Conservation (phyloP, 2,329 filamentous ascomycete species). For the Fusarium albidum region DNA sequence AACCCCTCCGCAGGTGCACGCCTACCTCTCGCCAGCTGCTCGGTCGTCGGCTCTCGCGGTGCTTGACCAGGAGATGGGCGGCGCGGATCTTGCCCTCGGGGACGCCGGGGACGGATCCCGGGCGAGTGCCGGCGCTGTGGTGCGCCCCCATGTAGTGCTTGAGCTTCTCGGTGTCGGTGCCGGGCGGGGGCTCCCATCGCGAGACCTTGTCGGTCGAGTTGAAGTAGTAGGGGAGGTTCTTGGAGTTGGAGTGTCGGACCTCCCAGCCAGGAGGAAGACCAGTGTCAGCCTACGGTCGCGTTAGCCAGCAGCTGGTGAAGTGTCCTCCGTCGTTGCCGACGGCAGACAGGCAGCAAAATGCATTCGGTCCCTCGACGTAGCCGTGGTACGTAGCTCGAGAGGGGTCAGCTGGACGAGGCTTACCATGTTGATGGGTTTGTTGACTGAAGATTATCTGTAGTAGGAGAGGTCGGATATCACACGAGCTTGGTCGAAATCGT, state of each 20-base stretch:
- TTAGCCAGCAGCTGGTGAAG: constrained; percentile 13
- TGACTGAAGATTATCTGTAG: not conserved
- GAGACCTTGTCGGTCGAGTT: constrained; percentile 86
- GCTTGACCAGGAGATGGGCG: constrained; percentile 93
- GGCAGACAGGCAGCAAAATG: not conserved
- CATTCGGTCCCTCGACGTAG: not conserved
- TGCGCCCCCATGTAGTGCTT: constrained; percentile 93
- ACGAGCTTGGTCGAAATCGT: not conserved
- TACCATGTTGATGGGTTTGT: constrained; percentile 28
- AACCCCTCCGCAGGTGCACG: not conserved
- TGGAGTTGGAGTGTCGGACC: constrained; percentile 96
- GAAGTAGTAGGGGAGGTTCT: constrained; percentile 99
- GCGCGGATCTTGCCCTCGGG: constrained; percentile 88
- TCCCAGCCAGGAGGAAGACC: constrained; percentile 91
- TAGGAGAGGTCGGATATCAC: not conserved
- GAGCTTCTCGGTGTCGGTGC: constrained; percentile 89
- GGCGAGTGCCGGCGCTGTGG: constrained; percentile 68
- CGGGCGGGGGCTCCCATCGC: constrained; percentile 90
- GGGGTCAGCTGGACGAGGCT: not conserved
- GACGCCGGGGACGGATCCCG: constrained; percentile 49
- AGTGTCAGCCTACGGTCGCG: constrained; percentile 66
- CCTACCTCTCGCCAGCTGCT: constrained; percentile 87
- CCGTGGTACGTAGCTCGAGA: not conserved
- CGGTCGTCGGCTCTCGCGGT: constrained; percentile 84
- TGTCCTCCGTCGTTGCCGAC: not conserved